Conservation (phyloP, 2,329 filamentous ascomycete genomes). For the Aspergillus brasiliensis region DNA sequence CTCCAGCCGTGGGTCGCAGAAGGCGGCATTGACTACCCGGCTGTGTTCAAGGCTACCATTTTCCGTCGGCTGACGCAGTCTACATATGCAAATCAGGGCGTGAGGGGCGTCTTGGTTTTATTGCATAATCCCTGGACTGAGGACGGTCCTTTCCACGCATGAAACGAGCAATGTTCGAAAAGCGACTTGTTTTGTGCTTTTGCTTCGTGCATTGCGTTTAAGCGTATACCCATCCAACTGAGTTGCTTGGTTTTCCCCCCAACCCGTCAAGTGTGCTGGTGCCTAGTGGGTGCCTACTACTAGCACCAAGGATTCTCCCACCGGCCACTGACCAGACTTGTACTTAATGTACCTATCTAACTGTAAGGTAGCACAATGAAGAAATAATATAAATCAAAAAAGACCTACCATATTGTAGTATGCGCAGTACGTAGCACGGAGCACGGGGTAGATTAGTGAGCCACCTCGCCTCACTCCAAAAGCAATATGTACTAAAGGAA, state of each 20-base stretch:
- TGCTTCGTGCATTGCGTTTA: slow-evolving; percentile 19
- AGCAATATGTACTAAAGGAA: too few species aligned
- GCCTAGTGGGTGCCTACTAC: slow-evolving; percentile 1
- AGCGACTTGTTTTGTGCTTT: slow-evolving; percentile 20
- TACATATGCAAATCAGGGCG: slow-evolving; percentile 4
- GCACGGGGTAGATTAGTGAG: neutral
- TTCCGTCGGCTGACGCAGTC: slow-evolving; percentile 1
- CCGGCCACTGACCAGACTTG: neutral
- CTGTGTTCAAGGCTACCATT: neutral
- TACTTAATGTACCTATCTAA: neutral
- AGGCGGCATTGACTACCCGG: slow-evolving; percentile 1
- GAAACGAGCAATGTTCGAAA: slow-evolving; percentile 15
- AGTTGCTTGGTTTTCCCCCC: neutral
- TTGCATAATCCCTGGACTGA: slow-evolving; percentile 3
- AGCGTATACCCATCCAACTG: slow-evolving; percentile 30
- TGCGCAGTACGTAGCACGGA: neutral
- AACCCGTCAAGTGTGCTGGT: neutral
- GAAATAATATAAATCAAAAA: neutral
- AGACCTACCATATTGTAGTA: neutral
- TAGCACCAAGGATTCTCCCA: neutral
- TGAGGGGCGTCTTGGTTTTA: slow-evolving; percentile 7
- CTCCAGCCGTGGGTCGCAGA: neutral
- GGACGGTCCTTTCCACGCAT: slow-evolving; percentile 10
- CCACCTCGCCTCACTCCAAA: too few species aligned
- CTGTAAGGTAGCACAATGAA: neutral